These are phyloP conservation scores for Nelumbo lutea DNA, from an alignment of 164 flowering plant genomes.

Conservation along the genomic window DNA sequence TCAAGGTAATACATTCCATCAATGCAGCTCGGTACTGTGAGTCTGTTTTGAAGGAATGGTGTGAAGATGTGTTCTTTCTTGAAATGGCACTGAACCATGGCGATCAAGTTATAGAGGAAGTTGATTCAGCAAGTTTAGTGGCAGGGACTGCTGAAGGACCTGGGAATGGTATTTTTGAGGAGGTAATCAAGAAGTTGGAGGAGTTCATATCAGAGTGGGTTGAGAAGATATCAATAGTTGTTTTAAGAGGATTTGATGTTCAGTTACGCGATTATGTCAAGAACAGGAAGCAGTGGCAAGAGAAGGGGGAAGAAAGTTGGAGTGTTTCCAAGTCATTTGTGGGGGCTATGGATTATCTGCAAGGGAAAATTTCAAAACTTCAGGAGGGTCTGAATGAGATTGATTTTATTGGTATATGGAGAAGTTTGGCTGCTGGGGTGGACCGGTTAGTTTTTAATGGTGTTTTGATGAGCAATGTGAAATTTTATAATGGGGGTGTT, in stretches of 20 bases:
- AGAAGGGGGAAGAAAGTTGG: slow-evolving; percentile 60
- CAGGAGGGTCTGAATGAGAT: slow-evolving; percentile 51
- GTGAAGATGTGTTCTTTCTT: slow-evolving; percentile 76
- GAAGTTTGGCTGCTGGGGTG: slow-evolving; percentile 63
- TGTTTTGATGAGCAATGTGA: slow-evolving; percentile 57
- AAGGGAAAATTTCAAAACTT: slow-evolving; percentile 51
- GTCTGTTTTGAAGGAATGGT: slow-evolving; percentile 70
- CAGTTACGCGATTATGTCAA: slow-evolving; percentile 64
- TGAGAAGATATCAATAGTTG: slow-evolving; percentile 67
- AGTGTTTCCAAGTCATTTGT: slow-evolving; percentile 55
- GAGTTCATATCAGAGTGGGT: slow-evolving; percentile 72
- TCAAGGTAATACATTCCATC: slow-evolving; percentile 62
- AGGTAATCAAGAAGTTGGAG: slow-evolving; percentile 56
- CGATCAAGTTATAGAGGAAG: slow-evolving; percentile 1
- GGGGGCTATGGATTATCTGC: slow-evolving; percentile 78
- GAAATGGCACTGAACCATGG: slow-evolving; percentile 52
- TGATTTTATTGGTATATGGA: slow-evolving; percentile 79
- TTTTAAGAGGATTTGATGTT: slow-evolving; percentile 85
- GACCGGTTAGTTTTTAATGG: slow-evolving; percentile 60
- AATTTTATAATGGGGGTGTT: slow-evolving; percentile 63
- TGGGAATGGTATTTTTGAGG: slow-evolving; percentile 41
- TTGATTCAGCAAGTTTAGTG: slow-evolving; percentile 7
- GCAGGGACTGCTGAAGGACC: slow-evolving; percentile 17
- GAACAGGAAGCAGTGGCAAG: slow-evolving; percentile 89
- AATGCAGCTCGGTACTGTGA: slow-evolving; percentile 69